Evolutionary conservation across 768 basidiomycete species (phyloP).

Genomic region (Hericium coralloides): DNA sequence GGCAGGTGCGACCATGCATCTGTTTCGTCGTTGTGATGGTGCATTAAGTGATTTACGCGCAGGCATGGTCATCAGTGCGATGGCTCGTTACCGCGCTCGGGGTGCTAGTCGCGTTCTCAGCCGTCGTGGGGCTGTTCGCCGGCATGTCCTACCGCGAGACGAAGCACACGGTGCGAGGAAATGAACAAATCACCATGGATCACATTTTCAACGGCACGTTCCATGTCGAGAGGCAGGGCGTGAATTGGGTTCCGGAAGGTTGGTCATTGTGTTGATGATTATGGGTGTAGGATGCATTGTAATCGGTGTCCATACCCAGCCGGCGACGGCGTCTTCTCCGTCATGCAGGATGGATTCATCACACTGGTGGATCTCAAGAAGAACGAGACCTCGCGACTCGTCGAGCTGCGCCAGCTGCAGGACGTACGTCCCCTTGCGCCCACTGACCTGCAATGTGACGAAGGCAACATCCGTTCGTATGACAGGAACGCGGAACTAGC

Average conservation of each 20-base stretch:
- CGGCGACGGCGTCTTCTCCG: slow-evolving; percentile 88
- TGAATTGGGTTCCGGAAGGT: slow-evolving; percentile 95
- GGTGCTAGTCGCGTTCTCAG: slow-evolving; percentile 51
- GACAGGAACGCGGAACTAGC: slow-evolving; percentile 44
- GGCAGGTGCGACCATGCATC: slow-evolving; percentile 22
- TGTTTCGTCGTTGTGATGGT: slow-evolving; percentile 2
- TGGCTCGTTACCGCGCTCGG: slow-evolving; percentile 54
- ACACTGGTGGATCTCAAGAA: slow-evolving; percentile 74
- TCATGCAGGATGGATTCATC: slow-evolving; percentile 52
- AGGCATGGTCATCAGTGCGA: slow-evolving; percentile 48
- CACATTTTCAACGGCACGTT: slow-evolving; percentile 94
- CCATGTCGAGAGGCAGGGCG: slow-evolving; percentile 26
- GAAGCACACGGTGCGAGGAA: slow-evolving; percentile 43
- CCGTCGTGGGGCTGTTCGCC: slow-evolving; percentile 67
- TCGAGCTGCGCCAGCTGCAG: slow-evolving; percentile 47
- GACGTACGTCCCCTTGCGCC: slow-evolving; percentile 41
- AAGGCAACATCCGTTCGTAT: background rate
- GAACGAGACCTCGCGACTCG: slow-evolving; percentile 55
- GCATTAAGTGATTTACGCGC: background rate
- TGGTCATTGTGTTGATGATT: slow-evolving; percentile 13
- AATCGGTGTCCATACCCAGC: slow-evolving; percentile 35
- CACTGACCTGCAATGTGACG: background rate
- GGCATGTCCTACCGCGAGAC: slow-evolving; percentile 62
- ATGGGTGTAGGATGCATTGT: background rate
- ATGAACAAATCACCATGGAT: slow-evolving; percentile 71